A percentile compares a stretch with the other conserved stretches of the same genome.
Evolutionary conservation across 371 early-diverging fungal species (phyloP).

Genomic region (Apophysomyces variabilis): DNA sequence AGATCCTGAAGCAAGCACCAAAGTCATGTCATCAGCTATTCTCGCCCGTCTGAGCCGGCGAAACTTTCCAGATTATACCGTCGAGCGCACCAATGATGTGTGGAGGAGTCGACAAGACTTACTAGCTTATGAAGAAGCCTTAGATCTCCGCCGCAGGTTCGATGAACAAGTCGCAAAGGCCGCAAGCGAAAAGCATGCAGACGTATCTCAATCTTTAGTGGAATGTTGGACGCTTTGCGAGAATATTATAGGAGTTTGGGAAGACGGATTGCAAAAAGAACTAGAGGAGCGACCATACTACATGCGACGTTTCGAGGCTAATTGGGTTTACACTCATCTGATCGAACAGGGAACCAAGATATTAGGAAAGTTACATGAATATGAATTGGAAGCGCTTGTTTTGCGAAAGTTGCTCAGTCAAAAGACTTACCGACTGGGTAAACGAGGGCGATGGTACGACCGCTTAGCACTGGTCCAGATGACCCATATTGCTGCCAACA

Average conservation of each 20-base stretch:
- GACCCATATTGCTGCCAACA: conserved; percentile 45
- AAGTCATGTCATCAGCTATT: conserved; percentile 56
- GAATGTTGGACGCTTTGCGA: conserved; percentile 43
- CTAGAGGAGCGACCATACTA: conserved; percentile 30
- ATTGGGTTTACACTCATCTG: conserved; percentile 69
- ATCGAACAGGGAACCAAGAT: conserved; percentile 59
- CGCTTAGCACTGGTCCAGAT: conserved; percentile 66
- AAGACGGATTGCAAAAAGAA: conserved; percentile 32
- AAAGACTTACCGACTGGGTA: conserved; percentile 54
- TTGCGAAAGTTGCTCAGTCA: conserved; percentile 66
- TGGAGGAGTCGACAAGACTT: conserved; percentile 59
- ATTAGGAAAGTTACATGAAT: conserved; percentile 63
- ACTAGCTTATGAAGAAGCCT: conserved; percentile 60
- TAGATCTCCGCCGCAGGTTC: conserved; percentile 36
- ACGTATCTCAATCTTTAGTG: conserved; percentile 23
- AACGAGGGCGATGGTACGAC: conserved; percentile 76
- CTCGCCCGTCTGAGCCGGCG: conserved; percentile 61
- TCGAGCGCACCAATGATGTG: conserved; percentile 53
- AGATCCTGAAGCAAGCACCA: conserved; percentile 29
- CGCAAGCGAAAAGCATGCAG: conserved; percentile 20
- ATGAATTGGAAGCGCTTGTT: conserved; percentile 59
- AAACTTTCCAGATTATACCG: conserved; percentile 58
- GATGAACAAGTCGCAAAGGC: conserved; percentile 32
- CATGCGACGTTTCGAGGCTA: conserved; percentile 60
- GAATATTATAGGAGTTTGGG: conserved; percentile 46